These are phyloP conservation scores for Akebia trifoliata DNA, from an alignment of 164 flowering plant genomes.

Conservation along the genomic window DNA sequence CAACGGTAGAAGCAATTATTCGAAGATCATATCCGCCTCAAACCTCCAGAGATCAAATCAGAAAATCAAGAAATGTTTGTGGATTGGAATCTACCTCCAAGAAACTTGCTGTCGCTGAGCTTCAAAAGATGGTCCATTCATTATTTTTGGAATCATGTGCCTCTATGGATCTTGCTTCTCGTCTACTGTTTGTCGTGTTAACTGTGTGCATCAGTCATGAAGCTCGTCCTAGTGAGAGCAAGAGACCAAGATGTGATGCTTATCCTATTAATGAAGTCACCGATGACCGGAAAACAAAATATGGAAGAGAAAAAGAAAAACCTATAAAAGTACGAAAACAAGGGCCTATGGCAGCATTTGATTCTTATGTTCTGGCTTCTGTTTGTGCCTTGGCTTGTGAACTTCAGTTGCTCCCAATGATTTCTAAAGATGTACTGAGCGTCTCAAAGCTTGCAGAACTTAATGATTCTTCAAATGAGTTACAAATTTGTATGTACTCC, in stretches of 20 bases:
- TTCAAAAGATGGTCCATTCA: constrained; percentile 95
- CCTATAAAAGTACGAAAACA: constrained; percentile 45
- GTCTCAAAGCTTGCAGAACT: constrained; percentile 38
- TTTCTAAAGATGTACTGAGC: constrained; percentile 32
- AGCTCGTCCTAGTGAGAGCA: constrained; percentile 63
- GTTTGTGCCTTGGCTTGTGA: constrained; percentile 95
- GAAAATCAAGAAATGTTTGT: constrained; percentile 45
- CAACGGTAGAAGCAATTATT: constrained; percentile 90
- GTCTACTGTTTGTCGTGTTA: constrained; percentile 87
- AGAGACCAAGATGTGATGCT: constrained; percentile 46
- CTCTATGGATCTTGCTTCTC: constrained; percentile 82
- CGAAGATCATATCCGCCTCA: constrained; percentile 80
- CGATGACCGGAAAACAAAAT: constrained; percentile 31
- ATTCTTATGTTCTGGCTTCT: constrained; percentile 93
- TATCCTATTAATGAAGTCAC: constrained; percentile 29
- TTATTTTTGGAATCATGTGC: constrained; percentile 88
- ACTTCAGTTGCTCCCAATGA: constrained; percentile 77
- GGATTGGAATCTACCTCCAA: constrained; percentile 65
- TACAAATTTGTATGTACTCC: constrained; percentile 49
- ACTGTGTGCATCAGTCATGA: constrained; percentile 95
- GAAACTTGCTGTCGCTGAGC: constrained; percentile 91
- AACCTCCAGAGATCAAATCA: constrained; percentile 45
- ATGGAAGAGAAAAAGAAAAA: constrained; percentile 32
- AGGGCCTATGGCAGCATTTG: constrained; percentile 94
- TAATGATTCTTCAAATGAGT: constrained; percentile 48